Percentiles rank a stretch among this genome's conserved stretches.
These are phyloP conservation scores for Arthrocladium fulminans DNA, from an alignment of 2,329 filamentous ascomycete species.

Conservation along the genomic window DNA sequence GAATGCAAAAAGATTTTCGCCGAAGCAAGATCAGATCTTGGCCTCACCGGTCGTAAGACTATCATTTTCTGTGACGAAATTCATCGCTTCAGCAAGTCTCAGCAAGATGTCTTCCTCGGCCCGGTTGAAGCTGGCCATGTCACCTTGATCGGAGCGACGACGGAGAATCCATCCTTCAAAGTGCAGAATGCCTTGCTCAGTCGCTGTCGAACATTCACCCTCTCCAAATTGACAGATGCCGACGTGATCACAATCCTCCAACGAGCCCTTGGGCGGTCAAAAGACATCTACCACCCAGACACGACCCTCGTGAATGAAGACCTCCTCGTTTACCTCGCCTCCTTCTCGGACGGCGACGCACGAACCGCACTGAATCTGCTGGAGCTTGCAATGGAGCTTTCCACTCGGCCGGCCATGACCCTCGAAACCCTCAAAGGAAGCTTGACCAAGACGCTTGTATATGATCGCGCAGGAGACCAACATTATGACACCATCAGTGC, in stretches of 20 bases:
- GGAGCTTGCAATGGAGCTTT: constrained; percentile 69
- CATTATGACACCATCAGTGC: constrained; percentile 97
- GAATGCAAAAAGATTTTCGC: constrained; percentile 89
- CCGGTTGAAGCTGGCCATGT: constrained; percentile 87
- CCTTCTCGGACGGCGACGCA: constrained; percentile 86
- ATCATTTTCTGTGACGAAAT: constrained; percentile 98
- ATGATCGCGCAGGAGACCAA: constrained; percentile 89
- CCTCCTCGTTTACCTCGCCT: constrained; percentile 70
- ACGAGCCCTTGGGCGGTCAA: constrained; percentile 61
- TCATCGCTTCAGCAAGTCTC: constrained; percentile 79
- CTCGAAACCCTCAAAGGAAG: constrained; percentile 69
- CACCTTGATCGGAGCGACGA: constrained; percentile 88
- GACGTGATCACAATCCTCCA: constrained; percentile 65
- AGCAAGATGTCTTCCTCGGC: constrained; percentile 90
- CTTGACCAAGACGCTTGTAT: constrained; percentile 85
- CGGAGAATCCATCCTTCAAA: constrained; percentile 93
- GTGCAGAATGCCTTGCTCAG: constrained; percentile 80
- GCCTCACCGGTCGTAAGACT: constrained; percentile 76
- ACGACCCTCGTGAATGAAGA: constrained; percentile 59
- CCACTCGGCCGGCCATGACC: constrained; percentile 55
- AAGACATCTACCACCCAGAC: constrained; percentile 37
- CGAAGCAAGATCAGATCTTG: constrained; percentile 71
- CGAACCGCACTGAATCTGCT: constrained; percentile 86
- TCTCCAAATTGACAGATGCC: constrained; percentile 63
- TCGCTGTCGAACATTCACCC: constrained; percentile 80